Evolutionary conservation across 2,329 filamentous ascomycete species (phyloP), one percentile per base, ranked within the genome.

Genomic region (Fusarium temperatum): DNA sequence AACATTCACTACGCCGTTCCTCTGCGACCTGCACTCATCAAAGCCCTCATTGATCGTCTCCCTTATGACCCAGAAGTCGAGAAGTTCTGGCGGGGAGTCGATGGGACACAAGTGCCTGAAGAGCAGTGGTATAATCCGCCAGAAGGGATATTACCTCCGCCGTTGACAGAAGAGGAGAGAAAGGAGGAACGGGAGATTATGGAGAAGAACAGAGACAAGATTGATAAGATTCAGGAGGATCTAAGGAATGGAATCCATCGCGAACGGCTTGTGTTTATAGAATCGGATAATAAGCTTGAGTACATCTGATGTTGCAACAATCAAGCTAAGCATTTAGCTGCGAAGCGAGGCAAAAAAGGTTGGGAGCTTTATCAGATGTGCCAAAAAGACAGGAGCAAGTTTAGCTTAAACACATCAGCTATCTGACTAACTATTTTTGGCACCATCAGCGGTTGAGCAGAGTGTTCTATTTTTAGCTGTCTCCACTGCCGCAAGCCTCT

Each of bases 261-360:
- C 4, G n/a, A 51, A 6, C 44, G 32, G 0, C 26, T 51, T 41
- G 38, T 45, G 1, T 67, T 51, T 14, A 26, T 66, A 32, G 22
- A 66, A 17, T 64, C 59, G 6, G 42, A 66, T 8, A 24, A 66
- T 4, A 32, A 56, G 42, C 60, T 66, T 14, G 17, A n/a, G 17
- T 66, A 48, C 1, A 35, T 48, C 7, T 53, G 7, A 4, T 13
- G 15, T 10, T 14, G 9, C 28, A 13, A 5, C 47, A 47, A 9
- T 47, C 13, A 22, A 20, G 13, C 32, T 2, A 7, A 7, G 5
- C 2, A 35, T 35, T 35, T 7, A 35, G 13, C 5, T 15, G 32
- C 32, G 24, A 18, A 10, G 35, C 35, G 17, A 36, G 35, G 35
- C 35, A 1, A 1, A 1, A 36, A 36, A 18, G 15, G 35, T 10